A percentile compares a stretch with the other conserved stretches of the same genome.
Evolutionary conservation across 768 basidiomycete species (phyloP).

Genomic region (Suillus paluster): DNA sequence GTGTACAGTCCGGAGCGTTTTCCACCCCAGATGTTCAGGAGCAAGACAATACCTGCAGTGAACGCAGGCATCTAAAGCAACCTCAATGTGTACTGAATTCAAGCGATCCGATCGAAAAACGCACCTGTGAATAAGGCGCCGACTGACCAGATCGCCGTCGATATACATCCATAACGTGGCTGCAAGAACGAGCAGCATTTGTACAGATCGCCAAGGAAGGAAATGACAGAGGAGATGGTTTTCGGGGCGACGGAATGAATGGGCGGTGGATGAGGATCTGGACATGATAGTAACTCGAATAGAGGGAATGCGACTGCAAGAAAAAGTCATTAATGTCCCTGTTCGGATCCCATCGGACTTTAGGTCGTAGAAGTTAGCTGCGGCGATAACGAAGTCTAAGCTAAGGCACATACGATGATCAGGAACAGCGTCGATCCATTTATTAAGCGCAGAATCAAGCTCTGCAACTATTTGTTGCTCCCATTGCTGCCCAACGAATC

Average conservation of each 20-base stretch:
- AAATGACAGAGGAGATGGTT: conserved; percentile 50
- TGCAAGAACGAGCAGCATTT: conserved; percentile 80
- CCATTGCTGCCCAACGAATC: conserved; percentile 55
- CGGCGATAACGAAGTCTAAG: not conserved
- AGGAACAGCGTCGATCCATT: conserved; percentile 78
- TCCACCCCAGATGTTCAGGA: conserved; percentile 61
- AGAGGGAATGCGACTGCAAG: conserved; percentile 54
- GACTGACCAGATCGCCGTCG: conserved; percentile 36
- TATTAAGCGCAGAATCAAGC: conserved; percentile 75
- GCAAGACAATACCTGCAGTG: conserved; percentile 53
- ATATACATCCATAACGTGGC: conserved; percentile 69
- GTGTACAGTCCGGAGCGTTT: conserved; percentile 44
- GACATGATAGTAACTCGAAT: conserved; percentile 56
- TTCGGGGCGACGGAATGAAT: conserved; percentile 70
- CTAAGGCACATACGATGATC: conserved; percentile 36
- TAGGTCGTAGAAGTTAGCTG: conserved; percentile 15
- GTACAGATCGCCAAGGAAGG: conserved; percentile 82
- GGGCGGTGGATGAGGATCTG: conserved; percentile 80
- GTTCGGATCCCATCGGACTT: conserved; percentile 51
- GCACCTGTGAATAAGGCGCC: conserved; percentile 35
- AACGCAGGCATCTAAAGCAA: conserved; percentile 43
- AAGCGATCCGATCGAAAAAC: not conserved
- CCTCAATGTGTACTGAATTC: not conserved
- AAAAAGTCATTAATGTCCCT: conserved; percentile 44
- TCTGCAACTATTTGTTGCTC: conserved; percentile 71